Evolutionary conservation across 177 flowering plant genomes (phyloP).

Genomic region (Telopea speciosissima): DNA sequence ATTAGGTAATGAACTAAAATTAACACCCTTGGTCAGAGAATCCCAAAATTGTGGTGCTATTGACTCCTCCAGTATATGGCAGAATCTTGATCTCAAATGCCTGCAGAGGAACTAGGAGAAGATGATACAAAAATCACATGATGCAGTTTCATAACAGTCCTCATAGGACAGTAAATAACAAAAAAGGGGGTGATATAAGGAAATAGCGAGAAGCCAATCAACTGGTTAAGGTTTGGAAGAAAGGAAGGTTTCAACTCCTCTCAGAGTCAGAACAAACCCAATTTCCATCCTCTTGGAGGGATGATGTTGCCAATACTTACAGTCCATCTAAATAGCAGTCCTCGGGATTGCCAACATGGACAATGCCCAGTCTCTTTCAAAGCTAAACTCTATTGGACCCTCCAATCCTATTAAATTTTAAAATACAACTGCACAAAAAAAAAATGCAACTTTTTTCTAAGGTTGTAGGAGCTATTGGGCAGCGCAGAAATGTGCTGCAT

Average conservation of each 20-base stretch:
- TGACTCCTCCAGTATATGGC: constrained; percentile 42
- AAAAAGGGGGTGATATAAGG: not conserved
- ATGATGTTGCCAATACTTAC: not conserved
- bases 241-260: not conserved
- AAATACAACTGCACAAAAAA: not conserved
- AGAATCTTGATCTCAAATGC: constrained; percentile 52
- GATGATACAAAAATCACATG: constrained; percentile 13
- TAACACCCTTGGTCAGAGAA: constrained; percentile 17
- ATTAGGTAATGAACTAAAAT: constrained; percentile 37
- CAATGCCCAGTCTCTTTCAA: not conserved
- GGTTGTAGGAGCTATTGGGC: not conserved
- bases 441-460: not conserved
- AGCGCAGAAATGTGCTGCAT: not conserved
- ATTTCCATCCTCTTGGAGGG: not conserved
- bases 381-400: not conserved
- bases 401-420: no score
- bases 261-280: not conserved
- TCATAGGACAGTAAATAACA: not conserved
- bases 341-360: not conserved
- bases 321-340: not conserved
- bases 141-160: not conserved
- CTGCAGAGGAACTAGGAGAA: constrained; percentile 72
- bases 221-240: not conserved
- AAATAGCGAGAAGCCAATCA: not conserved
- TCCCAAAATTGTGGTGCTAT: constrained; percentile 25